Evolutionary conservation across 1,284 basidiomycete species (phyloP).

Genomic region (Gomphus bonarii): DNA sequence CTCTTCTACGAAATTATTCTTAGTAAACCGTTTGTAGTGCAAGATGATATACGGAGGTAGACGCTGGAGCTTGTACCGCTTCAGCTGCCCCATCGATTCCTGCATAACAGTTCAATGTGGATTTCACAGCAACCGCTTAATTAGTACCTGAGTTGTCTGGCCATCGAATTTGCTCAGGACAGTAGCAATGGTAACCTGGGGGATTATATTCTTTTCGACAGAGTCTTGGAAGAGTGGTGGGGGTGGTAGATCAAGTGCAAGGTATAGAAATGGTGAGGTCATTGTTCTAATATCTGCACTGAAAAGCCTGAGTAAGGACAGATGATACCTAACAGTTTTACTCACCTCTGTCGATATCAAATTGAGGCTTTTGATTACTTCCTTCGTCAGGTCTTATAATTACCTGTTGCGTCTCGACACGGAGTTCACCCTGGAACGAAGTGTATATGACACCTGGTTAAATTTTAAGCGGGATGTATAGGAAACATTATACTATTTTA

Average conservation of each 20-base stretch:
- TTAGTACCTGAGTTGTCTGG: conserved; percentile 66
- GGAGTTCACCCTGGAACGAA: conserved; percentile 90
- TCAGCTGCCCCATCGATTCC: conserved; percentile 80
- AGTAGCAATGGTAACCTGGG: conserved; percentile 87
- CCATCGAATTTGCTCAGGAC: conserved; percentile 98
- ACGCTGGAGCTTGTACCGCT: conserved; percentile 80
- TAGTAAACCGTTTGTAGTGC: conserved; percentile 97
- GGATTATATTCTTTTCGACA: conserved; percentile 96
- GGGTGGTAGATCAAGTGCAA: conserved; percentile 92
- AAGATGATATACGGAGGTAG: conserved; percentile 91
- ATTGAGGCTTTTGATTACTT: conserved; percentile 68
- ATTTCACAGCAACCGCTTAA: conserved; percentile 16
- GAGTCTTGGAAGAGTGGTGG: conserved; percentile 94
- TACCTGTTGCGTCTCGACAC: conserved; percentile 91
- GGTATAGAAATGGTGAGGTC: conserved; percentile 87
- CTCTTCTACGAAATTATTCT: conserved; percentile 95
- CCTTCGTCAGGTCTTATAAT: conserved; percentile 70
- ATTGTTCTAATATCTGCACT: conserved; percentile 73
- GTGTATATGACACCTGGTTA: conserved; percentile 76
- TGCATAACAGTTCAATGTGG: conserved; percentile 21
- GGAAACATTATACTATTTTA: conserved; percentile 9
- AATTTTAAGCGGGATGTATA: conserved; percentile 9
- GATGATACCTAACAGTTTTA: background rate
- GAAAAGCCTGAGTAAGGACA: conserved; percentile 2
- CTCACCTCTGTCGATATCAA: conserved; percentile 85